phyloP scores from a whole-genome alignment of 768 basidiomycete species.

The Termitomyces sp. region DNA sequence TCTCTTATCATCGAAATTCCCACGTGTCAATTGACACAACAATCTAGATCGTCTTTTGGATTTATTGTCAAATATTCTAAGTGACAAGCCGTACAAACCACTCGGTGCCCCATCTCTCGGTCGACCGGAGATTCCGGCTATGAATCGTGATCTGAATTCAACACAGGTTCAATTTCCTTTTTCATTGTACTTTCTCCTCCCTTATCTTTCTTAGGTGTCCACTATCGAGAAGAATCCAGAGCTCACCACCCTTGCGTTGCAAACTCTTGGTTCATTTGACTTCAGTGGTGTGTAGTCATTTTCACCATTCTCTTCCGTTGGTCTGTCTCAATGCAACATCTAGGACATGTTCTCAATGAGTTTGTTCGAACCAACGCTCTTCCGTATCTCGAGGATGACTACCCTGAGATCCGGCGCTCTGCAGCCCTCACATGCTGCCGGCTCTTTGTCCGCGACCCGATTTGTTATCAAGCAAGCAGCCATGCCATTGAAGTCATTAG shows the following conservation, averaged over 20 bases:
- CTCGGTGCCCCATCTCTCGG: slow-evolving; percentile 76
- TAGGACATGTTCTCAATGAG: slow-evolving; percentile 91
- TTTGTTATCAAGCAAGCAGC: slow-evolving; percentile 92
- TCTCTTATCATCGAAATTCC: neutral
- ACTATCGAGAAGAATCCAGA: slow-evolving; percentile 62
- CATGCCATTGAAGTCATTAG: slow-evolving; percentile 96
- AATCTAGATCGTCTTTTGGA: slow-evolving; percentile 81
- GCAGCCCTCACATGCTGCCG: slow-evolving; percentile 91
- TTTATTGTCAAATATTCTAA: slow-evolving; percentile 72
- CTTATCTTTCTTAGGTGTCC: slow-evolving; percentile 26
- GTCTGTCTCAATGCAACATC: slow-evolving; percentile 7
- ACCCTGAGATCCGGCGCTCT: slow-evolving; percentile 78
- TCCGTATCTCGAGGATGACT: slow-evolving; percentile 92
- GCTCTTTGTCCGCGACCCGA: slow-evolving; percentile 90
- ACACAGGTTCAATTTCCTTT: slow-evolving; percentile 33
- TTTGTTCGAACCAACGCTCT: slow-evolving; percentile 89
- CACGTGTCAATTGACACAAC: neutral
- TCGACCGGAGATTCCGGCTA: slow-evolving; percentile 43
- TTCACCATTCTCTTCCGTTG: neutral
- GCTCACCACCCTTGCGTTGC: slow-evolving; percentile 74
- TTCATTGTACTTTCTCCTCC: slow-evolving; percentile 1
- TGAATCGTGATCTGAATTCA: slow-evolving; percentile 46
- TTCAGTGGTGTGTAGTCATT: slow-evolving; percentile 64
- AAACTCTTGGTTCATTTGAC: slow-evolving; percentile 87
- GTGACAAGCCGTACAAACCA: slow-evolving; percentile 81